Evolutionary conservation across 441 rosid genomes (phyloP), one percentile per base, ranked within the genome.

Genomic region (Erodium moschatum): DNA sequence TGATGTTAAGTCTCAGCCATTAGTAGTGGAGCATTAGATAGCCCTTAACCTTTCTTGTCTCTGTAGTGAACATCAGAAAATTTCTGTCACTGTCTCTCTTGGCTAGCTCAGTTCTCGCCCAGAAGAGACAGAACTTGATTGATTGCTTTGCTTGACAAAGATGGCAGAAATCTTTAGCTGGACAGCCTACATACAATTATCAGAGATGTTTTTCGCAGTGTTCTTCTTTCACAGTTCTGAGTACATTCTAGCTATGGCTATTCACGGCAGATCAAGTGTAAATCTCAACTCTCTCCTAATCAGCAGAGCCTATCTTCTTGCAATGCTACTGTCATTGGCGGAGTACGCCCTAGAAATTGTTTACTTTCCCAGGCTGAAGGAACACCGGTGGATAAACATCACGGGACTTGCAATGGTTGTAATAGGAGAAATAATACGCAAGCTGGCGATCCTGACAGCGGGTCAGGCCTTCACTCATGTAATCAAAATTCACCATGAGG

Each of bases 211-310:
- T 31, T 61, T 84, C 31, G 84, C 90, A 5, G 10, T 87, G 31
- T 15, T 77, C 85, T 83, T 87, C 85, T 88, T 89, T 82, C 95
- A 89, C 71, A 24, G 67, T 75, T 88, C 97, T 0, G 96, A 88
- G 68, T 88, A 83, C 70, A 8, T 85, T 70, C 78, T 89, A 19
- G 96, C 90, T 44, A 48, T 81, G 48, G 50, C 79, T 48, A 52
- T 78, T 65, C 95, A 92, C 48, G 91, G 98, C 24, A 78, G 76
- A 74, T 76, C 87, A 4, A 88, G 78, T 19, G 91, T 85, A 65
- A 76, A 85, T 71, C 85, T 78, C 15, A 65, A 67, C n/a, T 90
- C 94, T 6, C 93, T 88, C 66, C 76, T 92, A 69, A 64, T 92
- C 70, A 90, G 84, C 80, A 84, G 77, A 72, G 72, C 78, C 3